Evolutionary conservation across 2,329 filamentous ascomycete species (phyloP).

Genomic region (Tolypocladium ophioglossoides): DNA sequence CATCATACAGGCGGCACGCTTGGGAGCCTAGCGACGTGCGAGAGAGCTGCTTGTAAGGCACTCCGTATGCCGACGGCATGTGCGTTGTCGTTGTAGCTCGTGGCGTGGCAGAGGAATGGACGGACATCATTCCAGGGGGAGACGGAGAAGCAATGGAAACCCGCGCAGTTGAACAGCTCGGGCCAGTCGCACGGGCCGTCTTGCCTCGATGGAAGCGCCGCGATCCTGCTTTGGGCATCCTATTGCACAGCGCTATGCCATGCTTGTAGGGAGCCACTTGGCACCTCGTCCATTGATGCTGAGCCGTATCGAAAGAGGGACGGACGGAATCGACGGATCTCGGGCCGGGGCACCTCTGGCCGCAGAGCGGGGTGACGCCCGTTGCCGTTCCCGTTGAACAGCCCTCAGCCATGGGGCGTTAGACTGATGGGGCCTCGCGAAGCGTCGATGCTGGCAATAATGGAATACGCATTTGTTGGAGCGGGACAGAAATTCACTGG

Average conservation of each 20-base stretch:
- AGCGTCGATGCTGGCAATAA: background rate
- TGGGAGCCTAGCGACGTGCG: background rate
- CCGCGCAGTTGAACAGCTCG: background rate
- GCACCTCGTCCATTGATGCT: background rate
- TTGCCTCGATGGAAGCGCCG: background rate
- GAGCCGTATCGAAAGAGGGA: background rate
- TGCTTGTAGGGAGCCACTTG: background rate
- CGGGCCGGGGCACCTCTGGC: background rate
- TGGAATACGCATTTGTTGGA: background rate
- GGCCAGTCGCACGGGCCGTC: background rate
- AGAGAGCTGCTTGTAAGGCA: background rate
- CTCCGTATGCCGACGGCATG: background rate
- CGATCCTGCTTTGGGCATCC: background rate
- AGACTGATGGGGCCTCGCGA: background rate
- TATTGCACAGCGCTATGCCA: background rate
- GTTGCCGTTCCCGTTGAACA: too few species aligned
- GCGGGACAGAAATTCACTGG: background rate
- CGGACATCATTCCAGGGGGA: background rate
- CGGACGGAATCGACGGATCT: background rate
- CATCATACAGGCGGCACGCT: background rate
- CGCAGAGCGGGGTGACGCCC: background rate
- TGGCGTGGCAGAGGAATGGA: background rate
- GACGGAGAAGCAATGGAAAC: background rate
- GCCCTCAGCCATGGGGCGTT: background rate
- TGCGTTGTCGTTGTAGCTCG: too few species aligned